phyloP scores from a whole-genome alignment of 2,329 filamentous ascomycete genomes.

The Fusarium poae region DNA sequence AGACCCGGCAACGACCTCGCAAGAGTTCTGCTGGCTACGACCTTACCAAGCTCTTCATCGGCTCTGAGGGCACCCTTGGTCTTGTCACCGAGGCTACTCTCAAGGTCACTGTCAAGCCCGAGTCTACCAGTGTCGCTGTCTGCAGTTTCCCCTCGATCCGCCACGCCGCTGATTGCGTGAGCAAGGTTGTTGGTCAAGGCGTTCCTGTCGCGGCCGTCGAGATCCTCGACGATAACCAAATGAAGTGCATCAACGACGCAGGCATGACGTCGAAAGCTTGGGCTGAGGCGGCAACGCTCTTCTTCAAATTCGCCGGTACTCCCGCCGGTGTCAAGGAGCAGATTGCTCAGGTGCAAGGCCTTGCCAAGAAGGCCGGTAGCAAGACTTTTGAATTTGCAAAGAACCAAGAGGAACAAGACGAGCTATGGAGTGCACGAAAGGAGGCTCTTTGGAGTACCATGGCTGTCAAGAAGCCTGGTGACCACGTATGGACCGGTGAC shows the following conservation, averaged over 20 bases:
- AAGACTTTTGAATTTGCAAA: conserved; percentile 83
- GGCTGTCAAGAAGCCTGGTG: conserved; percentile 72
- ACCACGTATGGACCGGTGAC: conserved; percentile 87
- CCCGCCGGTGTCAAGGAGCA: conserved; percentile 81
- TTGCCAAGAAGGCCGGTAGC: conserved; percentile 72
- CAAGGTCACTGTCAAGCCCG: conserved; percentile 85
- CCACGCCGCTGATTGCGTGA: conserved; percentile 82
- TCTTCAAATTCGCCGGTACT: conserved; percentile 87
- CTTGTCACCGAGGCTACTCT: conserved; percentile 92
- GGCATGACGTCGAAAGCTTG: conserved; percentile 75
- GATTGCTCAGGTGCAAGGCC: conserved; percentile 72
- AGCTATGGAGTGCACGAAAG: conserved; percentile 87
- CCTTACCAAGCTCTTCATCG: conserved; percentile 88
- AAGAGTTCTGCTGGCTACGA: conserved; percentile 95
- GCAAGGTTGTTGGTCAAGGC: conserved; percentile 81
- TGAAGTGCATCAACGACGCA: conserved; percentile 76
- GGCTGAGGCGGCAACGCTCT: conserved; percentile 80
- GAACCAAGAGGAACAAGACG: conserved; percentile 75
- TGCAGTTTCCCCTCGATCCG: conserved; percentile 70
- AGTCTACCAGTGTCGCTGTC: conserved; percentile 84
- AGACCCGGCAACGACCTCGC: conserved; percentile 86
- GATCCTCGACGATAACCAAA: conserved; percentile 92
- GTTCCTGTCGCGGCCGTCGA: conserved; percentile 92
- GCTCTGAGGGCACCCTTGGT: conserved; percentile 90
- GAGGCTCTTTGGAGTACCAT: conserved; percentile 86